These are phyloP conservation scores for Eucalyptus paniculata DNA, from an alignment of 345 rosid genomes.

Conservation along the genomic window DNA sequence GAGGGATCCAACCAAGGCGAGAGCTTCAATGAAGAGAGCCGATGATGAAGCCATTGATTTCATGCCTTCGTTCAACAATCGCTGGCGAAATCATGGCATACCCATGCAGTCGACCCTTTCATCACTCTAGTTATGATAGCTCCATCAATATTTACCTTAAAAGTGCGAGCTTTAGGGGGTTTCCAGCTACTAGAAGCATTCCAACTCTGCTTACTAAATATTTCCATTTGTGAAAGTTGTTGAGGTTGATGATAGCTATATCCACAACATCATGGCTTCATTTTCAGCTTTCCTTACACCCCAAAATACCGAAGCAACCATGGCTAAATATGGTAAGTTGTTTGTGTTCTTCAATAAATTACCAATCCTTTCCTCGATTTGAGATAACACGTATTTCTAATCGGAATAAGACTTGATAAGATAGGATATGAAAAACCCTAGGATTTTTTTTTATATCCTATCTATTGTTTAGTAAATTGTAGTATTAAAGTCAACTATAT, in stretches of 20 bases:
- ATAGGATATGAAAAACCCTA: too few species aligned
- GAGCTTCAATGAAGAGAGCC: neutral
- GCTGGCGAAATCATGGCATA: neutral
- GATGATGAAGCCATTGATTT: neutral
- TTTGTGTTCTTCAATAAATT: neutral
- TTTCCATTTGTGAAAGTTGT: neutral
- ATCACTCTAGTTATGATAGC: neutral
- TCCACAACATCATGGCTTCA: neutral
- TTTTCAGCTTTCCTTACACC: neutral
- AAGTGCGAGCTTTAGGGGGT: neutral
- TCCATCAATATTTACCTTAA: neutral
- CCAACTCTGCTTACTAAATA: neutral
- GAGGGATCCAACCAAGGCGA: neutral
- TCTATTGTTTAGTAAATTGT: too few species aligned
- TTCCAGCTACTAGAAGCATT: neutral
- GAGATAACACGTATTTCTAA: too few species aligned
- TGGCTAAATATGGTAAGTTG: neutral
- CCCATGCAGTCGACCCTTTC: neutral
- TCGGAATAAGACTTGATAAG: too few species aligned
- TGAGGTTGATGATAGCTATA: neutral
- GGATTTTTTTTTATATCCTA: too few species aligned
- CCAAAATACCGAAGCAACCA: neutral
- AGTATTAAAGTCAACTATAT: too few species aligned
- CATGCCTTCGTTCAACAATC: neutral
- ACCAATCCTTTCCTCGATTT: neutral